Evolutionary conservation across 192 early-diverging fungal genomes (phyloP).

Genomic region (Lunasporangiospora selenospora): DNA sequence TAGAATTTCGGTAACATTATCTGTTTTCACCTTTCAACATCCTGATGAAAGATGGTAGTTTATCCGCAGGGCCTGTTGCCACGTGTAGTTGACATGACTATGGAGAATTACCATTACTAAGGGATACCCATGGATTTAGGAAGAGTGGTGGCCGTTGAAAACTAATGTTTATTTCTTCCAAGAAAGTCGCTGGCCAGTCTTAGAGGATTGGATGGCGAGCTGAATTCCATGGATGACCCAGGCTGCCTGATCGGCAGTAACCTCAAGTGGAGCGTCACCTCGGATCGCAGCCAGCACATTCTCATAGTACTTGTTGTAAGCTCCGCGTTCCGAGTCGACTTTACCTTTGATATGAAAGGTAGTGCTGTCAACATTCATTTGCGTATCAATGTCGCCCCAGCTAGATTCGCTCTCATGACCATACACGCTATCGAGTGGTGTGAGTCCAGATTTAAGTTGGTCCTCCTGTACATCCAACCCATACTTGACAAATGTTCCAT

Average conservation of each 20-base stretch:
- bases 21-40: too few relatives aligned
- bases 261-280: slow-evolving; percentile 52
- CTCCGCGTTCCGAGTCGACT: slow-evolving; percentile 63
- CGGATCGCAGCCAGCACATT: slow-evolving; percentile 69
- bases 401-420: slow-evolving; percentile 58
- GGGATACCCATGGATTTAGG: too few relatives aligned
- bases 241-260: slow-evolving; percentile 71
- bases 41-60: too few relatives aligned
- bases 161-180: slow-evolving; percentile 25
- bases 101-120: too few relatives aligned
- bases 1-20: too few relatives aligned
- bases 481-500: slow-evolving; percentile 70
- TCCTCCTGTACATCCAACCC: slow-evolving; percentile 78
- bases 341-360: slow-evolving; percentile 55
- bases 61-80: too few relatives aligned
- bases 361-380: slow-evolving; percentile 52
- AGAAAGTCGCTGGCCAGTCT: slow-evolving; percentile 22
- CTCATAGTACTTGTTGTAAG: slow-evolving; percentile 67
- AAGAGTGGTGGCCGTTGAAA: too few relatives aligned
- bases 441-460: slow-evolving; percentile 70
- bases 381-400: slow-evolving; percentile 60
- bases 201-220: slow-evolving; percentile 66
- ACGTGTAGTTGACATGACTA: too few relatives aligned
- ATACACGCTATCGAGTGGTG: slow-evolving; percentile 55
- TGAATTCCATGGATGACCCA: slow-evolving; percentile 74